phyloP scores from a whole-genome alignment of 306 rosid genomes.

The Lathyrus aphaca region DNA sequence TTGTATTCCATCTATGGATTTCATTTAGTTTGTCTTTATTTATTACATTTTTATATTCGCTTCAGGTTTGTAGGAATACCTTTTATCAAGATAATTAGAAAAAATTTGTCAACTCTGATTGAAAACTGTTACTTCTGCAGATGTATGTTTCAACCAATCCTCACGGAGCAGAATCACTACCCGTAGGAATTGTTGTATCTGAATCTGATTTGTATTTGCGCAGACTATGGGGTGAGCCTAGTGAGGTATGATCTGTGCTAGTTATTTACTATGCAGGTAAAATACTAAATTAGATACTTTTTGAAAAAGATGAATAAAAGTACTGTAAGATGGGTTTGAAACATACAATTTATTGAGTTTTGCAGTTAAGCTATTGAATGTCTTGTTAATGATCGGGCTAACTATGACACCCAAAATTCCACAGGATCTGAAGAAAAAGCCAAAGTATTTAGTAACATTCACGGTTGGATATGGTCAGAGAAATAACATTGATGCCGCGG shows the following conservation, averaged over 20 bases:
- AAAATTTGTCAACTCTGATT: constrained; percentile 29
- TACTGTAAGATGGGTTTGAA: not conserved
- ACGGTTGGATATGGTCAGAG: constrained; percentile 88
- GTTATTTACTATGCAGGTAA: constrained; percentile 10
- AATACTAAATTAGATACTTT: not conserved
- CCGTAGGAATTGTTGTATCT: constrained; percentile 81
- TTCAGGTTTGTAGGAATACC: constrained; percentile 20
- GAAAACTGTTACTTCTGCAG: constrained; percentile 43
- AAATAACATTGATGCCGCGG: constrained; percentile 69
- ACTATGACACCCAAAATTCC: constrained; percentile 41
- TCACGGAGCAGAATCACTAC: constrained; percentile 83
- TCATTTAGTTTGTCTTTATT: constrained; percentile 1
- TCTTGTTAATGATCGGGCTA: constrained; percentile 18
- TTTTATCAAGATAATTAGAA: not conserved
- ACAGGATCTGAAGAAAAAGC: constrained; percentile 83
- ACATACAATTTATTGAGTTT: not conserved
- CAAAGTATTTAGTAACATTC: constrained; percentile 91
- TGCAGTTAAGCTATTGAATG: constrained; percentile 5
- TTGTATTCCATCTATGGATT: constrained; percentile 20
- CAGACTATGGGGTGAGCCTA: constrained; percentile 94
- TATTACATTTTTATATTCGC: constrained; percentile 16
- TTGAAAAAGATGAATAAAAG: no score
- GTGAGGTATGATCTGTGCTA: constrained; percentile 65
- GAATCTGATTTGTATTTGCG: constrained; percentile 82
- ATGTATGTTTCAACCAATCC: constrained; percentile 85